Evolutionary conservation across 2,329 filamentous ascomycete genomes (phyloP), one percentile per base, ranked within the genome.

Genomic region (Bertia moriformis): DNA sequence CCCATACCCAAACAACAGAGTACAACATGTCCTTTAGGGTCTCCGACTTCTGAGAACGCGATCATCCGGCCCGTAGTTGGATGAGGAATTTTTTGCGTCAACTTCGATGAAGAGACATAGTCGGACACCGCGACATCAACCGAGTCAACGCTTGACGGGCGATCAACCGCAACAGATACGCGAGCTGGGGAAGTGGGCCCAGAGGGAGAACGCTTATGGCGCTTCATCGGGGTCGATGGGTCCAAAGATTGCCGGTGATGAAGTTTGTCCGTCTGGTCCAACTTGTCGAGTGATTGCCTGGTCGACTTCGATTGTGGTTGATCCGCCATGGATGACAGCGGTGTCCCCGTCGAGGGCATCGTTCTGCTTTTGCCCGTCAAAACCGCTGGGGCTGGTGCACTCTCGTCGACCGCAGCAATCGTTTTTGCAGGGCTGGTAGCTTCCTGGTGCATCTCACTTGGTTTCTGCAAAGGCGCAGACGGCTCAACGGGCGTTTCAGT

Each of bases 1-100:
- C 75, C 75, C 75, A 80, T 80, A 4, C 75, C 75, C 3, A 79
- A 71, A 47, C 75, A 80, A 42, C 74, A 72, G 38, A 80, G 67
- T 4, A 80, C 67, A n/a, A 71, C 73, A 51, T 71, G 70, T 4
- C 75, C 75, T 19, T 72, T 60, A 0, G 73, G 72, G 49, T 78
- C 71, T 19, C 75, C 75, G 4, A 79, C 74, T 51, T 80, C 75
- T 0, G 75, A 79, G 46, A 78, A 80, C 1, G 72, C 71, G 42
- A 80, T 78, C 4, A 66, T 59, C n/a, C 75, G 65, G 10, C 72
- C 71, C 1, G 67, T 73, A 5, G 66, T 62, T 4, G 72, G 71
- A 53, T 78, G 69, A 14, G 59, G 58, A 19, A 79, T 66, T 48
- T 63, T 74, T 47, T 76, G 72, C n/a, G 70, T 75, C 42, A 80